These are phyloP conservation scores for Saccharum officinarum DNA, from an alignment of 176 grass and related monocot genomes.

Conservation along the genomic window DNA sequence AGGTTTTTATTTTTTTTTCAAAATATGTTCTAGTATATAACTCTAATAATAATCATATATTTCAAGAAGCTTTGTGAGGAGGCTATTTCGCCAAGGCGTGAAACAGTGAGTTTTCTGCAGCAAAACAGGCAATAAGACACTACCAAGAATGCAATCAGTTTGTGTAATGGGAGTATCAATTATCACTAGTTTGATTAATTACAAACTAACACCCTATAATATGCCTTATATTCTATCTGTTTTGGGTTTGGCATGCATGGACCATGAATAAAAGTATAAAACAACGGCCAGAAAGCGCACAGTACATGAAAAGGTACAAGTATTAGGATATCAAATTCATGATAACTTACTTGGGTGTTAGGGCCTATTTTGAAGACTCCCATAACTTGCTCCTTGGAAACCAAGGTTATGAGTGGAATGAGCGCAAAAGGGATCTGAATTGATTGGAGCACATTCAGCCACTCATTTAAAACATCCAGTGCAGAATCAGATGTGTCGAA, in stretches of 20 bases:
- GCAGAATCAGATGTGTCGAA: constrained; percentile 79
- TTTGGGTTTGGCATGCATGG: not conserved
- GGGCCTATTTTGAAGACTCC: constrained; percentile 84
- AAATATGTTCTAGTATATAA: not conserved
- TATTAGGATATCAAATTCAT: not conserved
- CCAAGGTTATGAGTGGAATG: constrained; percentile 87
- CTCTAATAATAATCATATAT: not conserved
- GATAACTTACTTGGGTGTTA: constrained; percentile 61
- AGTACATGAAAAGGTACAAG: not conserved
- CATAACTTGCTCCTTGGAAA: constrained; percentile 93
- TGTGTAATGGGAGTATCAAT: not conserved
- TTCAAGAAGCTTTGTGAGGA: not conserved
- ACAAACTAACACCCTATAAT: not conserved
- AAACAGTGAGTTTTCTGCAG: not conserved
- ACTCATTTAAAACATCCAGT: constrained; percentile 93
- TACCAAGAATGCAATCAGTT: not conserved
- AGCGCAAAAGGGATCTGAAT: constrained; percentile 98
- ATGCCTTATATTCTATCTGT: not conserved
- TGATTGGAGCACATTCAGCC: constrained; percentile 95
- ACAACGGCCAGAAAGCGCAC: not conserved
- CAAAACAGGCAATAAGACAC: not conserved
- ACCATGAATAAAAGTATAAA: not conserved
- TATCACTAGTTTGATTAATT: not conserved
- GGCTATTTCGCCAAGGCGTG: not conserved
- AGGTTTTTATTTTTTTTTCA: not conserved